Evolutionary conservation across 176 grass and related monocot species (phyloP).

Genomic region (Avena insularis): DNA sequence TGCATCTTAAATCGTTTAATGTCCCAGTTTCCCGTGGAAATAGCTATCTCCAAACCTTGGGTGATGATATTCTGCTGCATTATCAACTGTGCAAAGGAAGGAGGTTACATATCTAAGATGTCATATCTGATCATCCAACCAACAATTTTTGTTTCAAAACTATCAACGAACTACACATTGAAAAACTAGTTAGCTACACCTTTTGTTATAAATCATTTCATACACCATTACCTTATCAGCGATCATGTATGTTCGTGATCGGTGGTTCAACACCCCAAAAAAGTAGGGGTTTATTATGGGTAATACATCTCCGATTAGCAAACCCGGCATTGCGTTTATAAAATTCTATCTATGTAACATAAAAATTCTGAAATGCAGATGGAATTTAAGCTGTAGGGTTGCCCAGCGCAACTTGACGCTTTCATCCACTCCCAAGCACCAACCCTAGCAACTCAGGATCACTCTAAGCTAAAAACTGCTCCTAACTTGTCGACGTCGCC

Average conservation of each 20-base stretch:
- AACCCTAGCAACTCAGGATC: background rate
- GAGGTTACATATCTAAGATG: conserved; percentile 13
- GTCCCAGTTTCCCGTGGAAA: conserved; percentile 98
- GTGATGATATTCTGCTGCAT: conserved; percentile 54
- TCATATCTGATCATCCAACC: background rate
- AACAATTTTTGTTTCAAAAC: background rate
- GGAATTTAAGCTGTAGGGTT: background rate
- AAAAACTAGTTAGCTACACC: background rate
- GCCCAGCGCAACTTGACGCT: background rate
- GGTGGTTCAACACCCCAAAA: background rate
- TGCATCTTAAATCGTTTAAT: conserved; percentile 97
- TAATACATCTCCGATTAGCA: background rate
- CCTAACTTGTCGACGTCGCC: background rate
- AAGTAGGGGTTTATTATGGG: background rate
- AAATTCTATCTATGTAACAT: background rate
- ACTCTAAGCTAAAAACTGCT: background rate
- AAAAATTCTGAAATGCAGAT: background rate
- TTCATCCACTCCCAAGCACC: background rate
- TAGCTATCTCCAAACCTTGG: conserved; percentile 74
- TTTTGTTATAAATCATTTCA: background rate
- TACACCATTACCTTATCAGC: background rate
- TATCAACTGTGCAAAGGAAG: conserved; percentile 48
- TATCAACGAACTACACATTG: background rate
- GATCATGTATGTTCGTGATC: background rate
- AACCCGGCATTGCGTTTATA: background rate